A percentile compares a stretch with the other conserved stretches of the same genome.
These are phyloP conservation scores for Kluyveromyces siamensis DNA, from an alignment of 805 yeast genomes.

Conservation along the genomic window DNA sequence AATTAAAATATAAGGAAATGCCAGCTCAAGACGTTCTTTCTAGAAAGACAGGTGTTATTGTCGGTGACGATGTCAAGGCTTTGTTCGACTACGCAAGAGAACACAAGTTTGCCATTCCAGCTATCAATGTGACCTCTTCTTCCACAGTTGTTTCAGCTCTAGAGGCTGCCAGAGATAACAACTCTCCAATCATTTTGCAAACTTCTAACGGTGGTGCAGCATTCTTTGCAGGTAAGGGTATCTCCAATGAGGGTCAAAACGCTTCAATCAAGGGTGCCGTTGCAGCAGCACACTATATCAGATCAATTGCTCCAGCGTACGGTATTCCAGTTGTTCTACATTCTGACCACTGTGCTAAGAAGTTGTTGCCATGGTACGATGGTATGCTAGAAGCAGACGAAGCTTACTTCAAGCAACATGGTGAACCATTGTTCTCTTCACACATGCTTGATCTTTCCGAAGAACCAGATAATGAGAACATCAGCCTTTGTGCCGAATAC, in stretches of 20 bases:
- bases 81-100: conserved; percentile 89
- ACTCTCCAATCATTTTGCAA: conserved; percentile 93
- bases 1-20: conserved; percentile 30
- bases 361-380: conserved; percentile 96
- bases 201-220: conserved; percentile 99
- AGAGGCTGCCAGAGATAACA: conserved; percentile 93
- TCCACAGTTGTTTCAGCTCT: conserved; percentile 95
- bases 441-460: conserved; percentile 98
- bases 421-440: conserved; percentile 95
- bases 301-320: conserved; percentile 92
- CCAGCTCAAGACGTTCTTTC: conserved; percentile 66
- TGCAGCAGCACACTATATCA: conserved; percentile 97
- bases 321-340: conserved; percentile 95
- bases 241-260: conserved; percentile 81
- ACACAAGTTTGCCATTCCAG: conserved; percentile 94
- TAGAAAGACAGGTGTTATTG: conserved; percentile 95
- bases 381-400: conserved; percentile 97
- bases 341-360: conserved; percentile 98
- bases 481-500: conserved; percentile 87
- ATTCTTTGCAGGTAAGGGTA: conserved; percentile 99
- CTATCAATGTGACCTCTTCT: conserved; percentile 96
- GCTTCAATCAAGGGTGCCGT: conserved; percentile 92
- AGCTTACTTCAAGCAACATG: conserved; percentile 75
- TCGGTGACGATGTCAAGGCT: conserved; percentile 86
- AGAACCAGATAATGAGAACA: conserved; percentile 94